Base-by-base conservation (phyloP, 352 stramenopile genomes). In the Phytophthora chlamydospora region DNA sequence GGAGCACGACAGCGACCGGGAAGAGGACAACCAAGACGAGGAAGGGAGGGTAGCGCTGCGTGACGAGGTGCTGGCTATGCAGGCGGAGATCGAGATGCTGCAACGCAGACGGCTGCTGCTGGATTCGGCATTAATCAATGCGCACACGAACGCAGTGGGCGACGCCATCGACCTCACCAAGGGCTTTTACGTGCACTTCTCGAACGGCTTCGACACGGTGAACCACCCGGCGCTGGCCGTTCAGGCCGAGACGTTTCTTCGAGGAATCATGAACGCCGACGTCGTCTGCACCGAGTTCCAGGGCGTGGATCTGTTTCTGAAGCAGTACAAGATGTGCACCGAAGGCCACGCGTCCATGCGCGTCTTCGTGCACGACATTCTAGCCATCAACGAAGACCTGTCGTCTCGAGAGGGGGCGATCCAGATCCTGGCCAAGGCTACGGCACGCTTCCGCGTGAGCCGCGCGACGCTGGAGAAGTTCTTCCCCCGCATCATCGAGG, bases 201-300 rank as follows among this genome's bases (percentile, higher is more conserved):
- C 58, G 0, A 66, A 70, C 12, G 79, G 79, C 1, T 85, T 76
- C 29, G 41, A 78, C 27, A 72, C 62, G 0, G 17, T 61, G 4
- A 58, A 40, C 3, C 29, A 55, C 4, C 74, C 75, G 1, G 41
- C 40, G 19, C 58, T 70, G 0, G 66, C 60, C 14, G 54, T 27
- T 13, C 31, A 61, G 1, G 64, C 74, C 0, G 76, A 71, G 31
- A 36, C 34, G 31, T 86, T 82, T 44, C 42, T 89, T 58, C 64
- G 69, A 47, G 49, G 50, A 19, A 56, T 75, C 11, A 86, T 89
- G 79, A 21, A 29, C 13, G 47, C 70, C 2, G 73, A 89, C 27
- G 75, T 62, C 4, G 38, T 83, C 6, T 89, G 79, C 56, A 71
- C 67, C 45, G 79, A 89, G 56, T 89, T 89, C 52, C 58, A 56